Evolutionary conservation across 169 alveolate species (phyloP), one percentile per base, ranked within the genome.

Genomic region (Plasmodium knowlesi): DNA sequence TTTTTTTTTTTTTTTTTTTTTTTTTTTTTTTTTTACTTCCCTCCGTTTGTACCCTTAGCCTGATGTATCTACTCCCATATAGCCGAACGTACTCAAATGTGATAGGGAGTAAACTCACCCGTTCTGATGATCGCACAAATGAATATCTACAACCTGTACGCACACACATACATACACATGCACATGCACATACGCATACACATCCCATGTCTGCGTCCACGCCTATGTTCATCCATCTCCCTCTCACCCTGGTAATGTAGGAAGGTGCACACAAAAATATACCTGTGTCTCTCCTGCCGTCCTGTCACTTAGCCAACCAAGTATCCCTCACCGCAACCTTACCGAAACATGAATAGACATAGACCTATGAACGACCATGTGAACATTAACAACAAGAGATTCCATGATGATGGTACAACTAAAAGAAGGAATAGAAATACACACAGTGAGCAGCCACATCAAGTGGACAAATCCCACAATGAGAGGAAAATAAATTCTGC

Each of bases 321-420:
- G 43, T 4, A 16, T 0, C 86, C 37, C 74, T 46, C 37, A 41
- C 32, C 61, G 25, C n/a, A 80, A 22, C 30, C 30, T 32, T 46
- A 30, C 30, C 57, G 46, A 84, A 84, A 10, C 25, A 84, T 84
- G 92, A 73, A 84, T 73, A 72, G 39, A 50, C 53, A 72, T n/a
- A 73, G 32, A 84, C 34, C 50, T 50, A 46, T 34, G 37, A 43
- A 25, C 22, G 76, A 71, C 50, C 53, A 84, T 84, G 74, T 41
- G 61, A 61, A 41, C 12, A 14, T 12, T 73, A 46, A 84, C 22
- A 46, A 30, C 25, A 84, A 46, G 34, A 84, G 39, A 22, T 71
- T 10, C 25, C 54, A 57, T 3, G 16, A 43, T 39, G 83, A 72
- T 28, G 46, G 50, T 19, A 41, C 76, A 61, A 61, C 74, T 14